Base-by-base conservation (phyloP, 352 stramenopile species). In the Globisporangium middletonii region DNA sequence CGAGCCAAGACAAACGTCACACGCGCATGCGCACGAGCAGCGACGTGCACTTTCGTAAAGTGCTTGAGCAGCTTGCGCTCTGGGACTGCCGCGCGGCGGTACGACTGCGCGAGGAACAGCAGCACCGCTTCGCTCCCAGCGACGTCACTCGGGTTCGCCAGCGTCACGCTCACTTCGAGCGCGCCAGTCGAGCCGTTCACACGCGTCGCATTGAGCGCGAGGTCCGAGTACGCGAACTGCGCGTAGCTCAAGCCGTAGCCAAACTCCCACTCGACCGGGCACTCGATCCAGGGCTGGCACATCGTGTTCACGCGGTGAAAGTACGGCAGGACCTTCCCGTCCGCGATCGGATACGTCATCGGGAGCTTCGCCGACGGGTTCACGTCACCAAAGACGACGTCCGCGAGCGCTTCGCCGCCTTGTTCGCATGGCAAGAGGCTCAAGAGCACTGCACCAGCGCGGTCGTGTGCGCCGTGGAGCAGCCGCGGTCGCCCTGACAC, bases 51-150 rank as follows among this genome's bases (percentile, higher is more conserved):
- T 69, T 92, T 93, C 44, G 72, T 53, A 59, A 93, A 92, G 13
- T 72, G 66, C 66, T 88, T 89, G 28, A 95, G 78, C 61, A 91
- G 57, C 57, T 92, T 93, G 51, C 70, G 70, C 58, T 91, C 81
- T 0, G 85, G 85, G 4, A 85, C 72, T 27, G 77, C 68, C 12
- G 64, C 68, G 16, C 70, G 53, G 11, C 83, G 69, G 58, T 69
- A 81, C 19, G 73, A 66, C 51, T 94, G 72, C 2, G 75, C 59
- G 19, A 89, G 57, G 50, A 92, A 92, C 1, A 95, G 65, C 56
- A 96, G 54, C 9, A 96, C 73, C 18, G 74, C 71, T 27, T 95
- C 82, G 23, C 83, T 77, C 18, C 80, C 82, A 0, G 65, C 57
- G 4, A 52, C 48, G 5, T 51, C 33, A 9, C 85, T 85, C 5